These are phyloP conservation scores for Solanum rostratum DNA, from an alignment of 257 asterid species.

Conservation along the genomic window DNA sequence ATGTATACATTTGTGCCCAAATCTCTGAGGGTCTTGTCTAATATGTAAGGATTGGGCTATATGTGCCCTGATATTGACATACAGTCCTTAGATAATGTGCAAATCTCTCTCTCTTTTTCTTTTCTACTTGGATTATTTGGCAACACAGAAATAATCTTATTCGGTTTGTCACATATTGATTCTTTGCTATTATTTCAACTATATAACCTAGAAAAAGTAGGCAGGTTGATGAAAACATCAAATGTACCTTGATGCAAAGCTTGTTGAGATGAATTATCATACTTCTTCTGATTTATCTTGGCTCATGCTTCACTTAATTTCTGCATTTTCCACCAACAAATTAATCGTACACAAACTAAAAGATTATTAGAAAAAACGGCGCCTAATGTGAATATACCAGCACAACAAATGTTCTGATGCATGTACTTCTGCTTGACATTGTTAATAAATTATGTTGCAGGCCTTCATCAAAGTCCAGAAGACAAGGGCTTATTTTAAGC, in stretches of 20 bases:
- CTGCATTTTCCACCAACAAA: background rate
- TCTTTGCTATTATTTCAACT: background rate
- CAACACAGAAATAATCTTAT: background rate
- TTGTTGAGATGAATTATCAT: background rate
- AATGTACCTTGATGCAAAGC: background rate
- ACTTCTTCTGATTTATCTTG: background rate
- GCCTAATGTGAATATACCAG: background rate
- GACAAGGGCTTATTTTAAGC: constrained; percentile 56
- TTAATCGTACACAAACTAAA: background rate
- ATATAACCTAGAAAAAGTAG: background rate
- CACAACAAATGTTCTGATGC: background rate
- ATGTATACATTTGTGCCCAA: background rate
- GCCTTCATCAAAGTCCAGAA: constrained; percentile 63
- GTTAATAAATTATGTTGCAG: constrained; percentile 11
- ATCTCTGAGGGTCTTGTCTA: background rate
- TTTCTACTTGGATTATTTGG: background rate
- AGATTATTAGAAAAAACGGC: background rate
- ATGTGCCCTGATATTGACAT: background rate
- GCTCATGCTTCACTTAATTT: background rate
- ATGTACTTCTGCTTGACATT: background rate
- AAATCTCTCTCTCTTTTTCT: background rate
- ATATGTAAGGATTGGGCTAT: background rate
- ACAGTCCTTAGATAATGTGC: background rate
- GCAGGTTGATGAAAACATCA: background rate
- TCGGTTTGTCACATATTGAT: background rate